Evolutionary conservation across 2,329 filamentous ascomycete species (phyloP), one percentile per base, ranked within the genome.

Genomic region (Fusarium sp.): DNA sequence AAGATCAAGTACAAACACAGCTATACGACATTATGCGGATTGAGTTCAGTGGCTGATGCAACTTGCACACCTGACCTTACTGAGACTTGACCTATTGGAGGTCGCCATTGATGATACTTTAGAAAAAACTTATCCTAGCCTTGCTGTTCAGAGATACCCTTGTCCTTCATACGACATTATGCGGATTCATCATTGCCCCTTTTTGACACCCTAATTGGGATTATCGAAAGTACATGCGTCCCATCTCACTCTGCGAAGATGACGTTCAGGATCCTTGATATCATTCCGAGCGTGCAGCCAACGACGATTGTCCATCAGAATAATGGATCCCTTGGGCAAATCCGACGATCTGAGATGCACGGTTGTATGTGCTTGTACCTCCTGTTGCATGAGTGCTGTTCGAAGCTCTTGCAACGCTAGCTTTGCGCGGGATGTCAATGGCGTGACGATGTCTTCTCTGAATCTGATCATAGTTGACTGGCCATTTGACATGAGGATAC

Each of bases 171-270:
- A n/a, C n/a, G n/a, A n/a, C n/a, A n/a, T n/a, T n/a, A n/a, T n/a
- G n/a, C n/a, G n/a, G n/a, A n/a, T n/a, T n/a, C n/a, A n/a, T n/a
- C n/a, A n/a, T n/a, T n/a, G n/a, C n/a, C n/a, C n/a, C n/a, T n/a
- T n/a, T n/a, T n/a, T n/a, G n/a, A n/a, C n/a, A n/a, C n/a, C n/a
- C n/a, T n/a, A n/a, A n/a, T n/a, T n/a, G n/a, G 21, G 14, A 8
- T 12, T 28, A 30, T 56, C 39, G 45, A 79, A 79, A 6, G 76
- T 69, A 19, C 69, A 42, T 11, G 75, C 77, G 48, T 79, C 77
- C 79, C 78, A 80, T 8, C 79, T 74, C 6, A 80, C 74, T 3
- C 79, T 74, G 7, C 79, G 77, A 7, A 81, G 64, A 41, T 81
- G 79, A 48, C 79, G 75, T 19, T 73, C 67, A 4, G 78, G 74